Percentiles rank a stretch among this genome's conserved stretches.
Conservation (phyloP, 2,329 filamentous ascomycete species). For the Penicillium sclerotigenum region DNA sequence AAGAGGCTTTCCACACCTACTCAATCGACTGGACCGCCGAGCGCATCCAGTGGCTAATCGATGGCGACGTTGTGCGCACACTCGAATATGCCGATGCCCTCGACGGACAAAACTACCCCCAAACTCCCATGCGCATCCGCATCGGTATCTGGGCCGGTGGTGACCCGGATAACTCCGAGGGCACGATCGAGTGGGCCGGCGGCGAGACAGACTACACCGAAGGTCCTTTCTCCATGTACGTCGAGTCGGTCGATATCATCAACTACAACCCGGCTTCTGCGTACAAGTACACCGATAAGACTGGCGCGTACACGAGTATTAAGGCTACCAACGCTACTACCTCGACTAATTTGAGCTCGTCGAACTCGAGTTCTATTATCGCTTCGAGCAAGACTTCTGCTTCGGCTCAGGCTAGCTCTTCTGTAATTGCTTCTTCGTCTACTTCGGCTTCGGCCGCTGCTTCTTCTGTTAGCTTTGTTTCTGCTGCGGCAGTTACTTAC, state of each 20-base stretch:
- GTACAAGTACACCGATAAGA: constrained; percentile 63
- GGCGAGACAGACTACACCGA: constrained; percentile 63
- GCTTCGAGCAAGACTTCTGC: not conserved
- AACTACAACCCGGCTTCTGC: constrained; percentile 60
- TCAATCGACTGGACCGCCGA: constrained; percentile 64
- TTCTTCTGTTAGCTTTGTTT: constrained; percentile 1
- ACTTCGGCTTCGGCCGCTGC: not conserved
- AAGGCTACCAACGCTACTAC: constrained; percentile 32
- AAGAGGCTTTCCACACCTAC: constrained; percentile 46
- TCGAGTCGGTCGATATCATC: constrained; percentile 58
- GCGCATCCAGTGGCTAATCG: constrained; percentile 63
- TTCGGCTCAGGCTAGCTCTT: constrained; percentile 7
- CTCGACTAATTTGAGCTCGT: constrained; percentile 21
- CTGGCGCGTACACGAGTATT: constrained; percentile 64
- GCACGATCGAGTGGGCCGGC: constrained; percentile 67
- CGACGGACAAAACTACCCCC: constrained; percentile 60
- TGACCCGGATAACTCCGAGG: constrained; percentile 37
- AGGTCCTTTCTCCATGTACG: constrained; percentile 70
- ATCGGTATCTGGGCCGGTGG: constrained; percentile 70
- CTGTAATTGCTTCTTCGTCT: constrained; percentile 15
- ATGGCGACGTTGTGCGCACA: constrained; percentile 60
- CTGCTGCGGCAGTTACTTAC: constrained; percentile 8
- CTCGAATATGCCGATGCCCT: constrained; percentile 60
- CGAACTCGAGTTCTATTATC: constrained; percentile 9
- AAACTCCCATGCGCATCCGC: constrained; percentile 70